Conservation (phyloP, 2,329 filamentous ascomycete species). For the Colletotrichum brevisporum region DNA sequence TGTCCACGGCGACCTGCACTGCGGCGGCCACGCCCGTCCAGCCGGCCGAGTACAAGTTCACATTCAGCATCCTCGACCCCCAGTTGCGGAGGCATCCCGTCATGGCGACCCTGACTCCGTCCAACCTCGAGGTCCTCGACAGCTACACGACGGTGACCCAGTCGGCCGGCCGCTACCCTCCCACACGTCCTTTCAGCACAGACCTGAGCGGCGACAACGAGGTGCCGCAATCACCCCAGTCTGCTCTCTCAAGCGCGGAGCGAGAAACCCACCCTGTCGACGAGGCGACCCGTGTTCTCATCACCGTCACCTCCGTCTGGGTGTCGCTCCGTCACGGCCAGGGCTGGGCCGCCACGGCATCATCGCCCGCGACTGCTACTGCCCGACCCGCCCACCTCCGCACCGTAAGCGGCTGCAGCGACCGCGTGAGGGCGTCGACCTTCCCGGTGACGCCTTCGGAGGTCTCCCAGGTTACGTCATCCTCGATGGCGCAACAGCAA, state of each 20-base stretch:
- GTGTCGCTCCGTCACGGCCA: slow-evolving; percentile 43
- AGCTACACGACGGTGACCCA: slow-evolving; percentile 72
- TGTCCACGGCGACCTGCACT: slow-evolving; percentile 43
- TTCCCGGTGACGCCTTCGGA: slow-evolving; percentile 28
- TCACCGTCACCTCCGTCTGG: slow-evolving; percentile 45
- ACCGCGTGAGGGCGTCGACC: slow-evolving; percentile 32
- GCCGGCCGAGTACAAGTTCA: slow-evolving; percentile 70
- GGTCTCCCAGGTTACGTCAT: slow-evolving; percentile 7
- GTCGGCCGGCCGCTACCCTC: slow-evolving; percentile 63
- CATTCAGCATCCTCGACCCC: slow-evolving; percentile 82
- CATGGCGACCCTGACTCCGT: slow-evolving; percentile 76
- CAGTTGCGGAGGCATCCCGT: slow-evolving; percentile 80
- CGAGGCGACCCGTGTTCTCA: slow-evolving; percentile 42
- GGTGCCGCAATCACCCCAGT: slow-evolving; percentile 8
- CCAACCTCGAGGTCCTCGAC: slow-evolving; percentile 78
- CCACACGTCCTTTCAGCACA: slow-evolving; percentile 53
- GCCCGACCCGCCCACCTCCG: slow-evolving; percentile 24
- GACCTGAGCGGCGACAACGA: slow-evolving; percentile 39
- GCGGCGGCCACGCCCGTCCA: slow-evolving; percentile 45
- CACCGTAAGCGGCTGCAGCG: slow-evolving; percentile 19
- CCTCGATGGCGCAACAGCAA: slow-evolving; percentile 30
- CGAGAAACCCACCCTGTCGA: slow-evolving; percentile 43
- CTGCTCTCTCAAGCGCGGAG: slow-evolving; percentile 17
- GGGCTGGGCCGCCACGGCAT: slow-evolving; percentile 39
- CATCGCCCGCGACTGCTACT: slow-evolving; percentile 9